These are phyloP conservation scores for Fimicolochytrium jonesii DNA, from an alignment of 192 early-diverging fungal species.

Conservation along the genomic window DNA sequence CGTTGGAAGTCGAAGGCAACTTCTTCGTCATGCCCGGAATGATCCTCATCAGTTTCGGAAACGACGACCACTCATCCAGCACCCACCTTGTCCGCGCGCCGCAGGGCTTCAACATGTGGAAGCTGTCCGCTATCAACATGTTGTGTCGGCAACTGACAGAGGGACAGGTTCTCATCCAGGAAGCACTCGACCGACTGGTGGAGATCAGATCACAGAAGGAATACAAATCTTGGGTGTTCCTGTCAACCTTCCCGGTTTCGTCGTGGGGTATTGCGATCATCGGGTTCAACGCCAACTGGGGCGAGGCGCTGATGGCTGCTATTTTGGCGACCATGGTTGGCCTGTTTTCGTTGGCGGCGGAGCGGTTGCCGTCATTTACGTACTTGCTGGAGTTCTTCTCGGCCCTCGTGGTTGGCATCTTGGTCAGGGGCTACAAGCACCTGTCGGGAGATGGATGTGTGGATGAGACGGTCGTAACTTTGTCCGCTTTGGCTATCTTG, in stretches of 20 bases:
- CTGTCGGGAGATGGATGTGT: conserved; percentile 15
- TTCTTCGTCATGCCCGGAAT: conserved; percentile 38
- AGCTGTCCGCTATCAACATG: conserved; percentile 43
- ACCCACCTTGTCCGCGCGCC: conserved; percentile 38
- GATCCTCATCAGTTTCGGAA: conserved; percentile 40
- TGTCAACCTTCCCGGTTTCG: conserved; percentile 32
- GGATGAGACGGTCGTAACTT: conserved; percentile 23
- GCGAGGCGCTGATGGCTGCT: conserved; percentile 31
- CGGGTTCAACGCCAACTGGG: conserved; percentile 35
- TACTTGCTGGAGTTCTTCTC: conserved; percentile 40
- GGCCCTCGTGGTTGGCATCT: conserved; percentile 28
- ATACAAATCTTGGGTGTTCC: conserved; percentile 3
- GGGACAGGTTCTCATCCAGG: conserved; percentile 26
- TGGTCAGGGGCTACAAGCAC: conserved; percentile 16
- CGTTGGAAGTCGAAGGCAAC: conserved; percentile 34
- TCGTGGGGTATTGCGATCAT: conserved; percentile 30
- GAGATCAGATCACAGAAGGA: conserved; percentile 24
- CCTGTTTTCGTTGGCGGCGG: conserved; percentile 13
- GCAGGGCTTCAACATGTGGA: conserved; percentile 41
- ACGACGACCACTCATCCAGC: conserved; percentile 24
- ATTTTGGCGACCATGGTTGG: conserved; percentile 34
- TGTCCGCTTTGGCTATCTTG: conserved; percentile 32
- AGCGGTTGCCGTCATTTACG: conserved; percentile 17
- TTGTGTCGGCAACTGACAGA: conserved; percentile 35
- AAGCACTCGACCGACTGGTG: conserved; percentile 26